phyloP scores from a whole-genome alignment of 495 filamentous ascomycete genomes.

The Massariosphaeria phaeospora region DNA sequence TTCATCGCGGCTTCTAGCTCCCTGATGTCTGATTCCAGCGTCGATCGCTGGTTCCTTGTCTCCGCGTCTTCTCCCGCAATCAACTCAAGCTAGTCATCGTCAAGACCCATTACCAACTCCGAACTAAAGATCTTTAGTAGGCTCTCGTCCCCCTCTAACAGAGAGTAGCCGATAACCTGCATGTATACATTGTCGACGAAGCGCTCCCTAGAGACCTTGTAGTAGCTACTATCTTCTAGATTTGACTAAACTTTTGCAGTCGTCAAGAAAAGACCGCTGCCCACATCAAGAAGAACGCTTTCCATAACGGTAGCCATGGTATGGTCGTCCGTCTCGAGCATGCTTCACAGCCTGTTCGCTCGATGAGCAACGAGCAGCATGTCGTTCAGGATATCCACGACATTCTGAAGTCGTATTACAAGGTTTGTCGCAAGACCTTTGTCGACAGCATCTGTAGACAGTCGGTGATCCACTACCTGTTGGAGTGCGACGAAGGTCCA shows the following conservation, averaged over 20 bases:
- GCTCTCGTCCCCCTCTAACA: conserved; percentile 6
- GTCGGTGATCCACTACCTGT: background rate
- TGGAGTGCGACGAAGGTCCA: background rate
- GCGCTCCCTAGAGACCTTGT: conserved; percentile 13
- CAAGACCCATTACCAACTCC: conserved; percentile 1
- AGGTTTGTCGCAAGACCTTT: background rate
- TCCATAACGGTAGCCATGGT: no score
- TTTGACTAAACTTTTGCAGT: no score
- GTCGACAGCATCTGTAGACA: background rate
- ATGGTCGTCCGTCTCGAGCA: no score
- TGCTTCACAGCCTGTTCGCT: no score
- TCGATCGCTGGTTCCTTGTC: conserved; percentile 8
- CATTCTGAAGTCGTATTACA: background rate
- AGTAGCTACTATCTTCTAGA: conserved; percentile 1
- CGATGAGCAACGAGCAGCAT: background rate
- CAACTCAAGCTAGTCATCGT: conserved; percentile 2
- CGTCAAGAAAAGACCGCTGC: no score
- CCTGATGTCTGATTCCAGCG: background rate
- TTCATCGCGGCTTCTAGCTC: conserved; percentile 14
- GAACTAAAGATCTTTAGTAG: conserved; percentile 7
- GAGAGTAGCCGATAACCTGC: conserved; percentile 7
- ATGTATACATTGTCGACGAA: conserved; percentile 7
- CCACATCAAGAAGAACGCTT: no score
- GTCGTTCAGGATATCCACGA: background rate
- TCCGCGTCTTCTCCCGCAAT: conserved; percentile 7